Evolutionary conservation across 2,329 filamentous ascomycete genomes (phyloP).

Genomic region (Botrytis cinerea): DNA sequence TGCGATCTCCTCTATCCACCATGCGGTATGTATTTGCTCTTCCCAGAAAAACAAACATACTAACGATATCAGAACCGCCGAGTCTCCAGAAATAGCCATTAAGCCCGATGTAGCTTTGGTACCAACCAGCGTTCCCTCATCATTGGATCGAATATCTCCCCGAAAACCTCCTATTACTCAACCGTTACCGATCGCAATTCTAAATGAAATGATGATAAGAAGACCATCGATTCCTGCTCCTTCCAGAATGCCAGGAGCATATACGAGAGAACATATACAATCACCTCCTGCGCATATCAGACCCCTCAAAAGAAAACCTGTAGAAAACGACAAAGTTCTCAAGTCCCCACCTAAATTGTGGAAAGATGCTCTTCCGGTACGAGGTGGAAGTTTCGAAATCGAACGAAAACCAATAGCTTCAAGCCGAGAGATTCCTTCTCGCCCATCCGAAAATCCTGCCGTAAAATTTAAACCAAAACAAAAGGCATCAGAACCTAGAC

Average conservation of each 20-base stretch:
- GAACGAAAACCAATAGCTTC: neutral
- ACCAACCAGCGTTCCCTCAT: constrained; percentile 32
- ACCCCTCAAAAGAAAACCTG: constrained; percentile 26
- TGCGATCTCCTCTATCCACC: constrained; percentile 35
- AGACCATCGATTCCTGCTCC: constrained; percentile 25
- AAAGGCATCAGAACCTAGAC: neutral
- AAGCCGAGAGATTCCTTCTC: neutral
- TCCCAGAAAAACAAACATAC: neutral
- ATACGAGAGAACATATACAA: neutral
- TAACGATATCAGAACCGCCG: constrained; percentile 32
- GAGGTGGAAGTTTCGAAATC: constrained; percentile 5
- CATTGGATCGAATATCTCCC: constrained; percentile 32
- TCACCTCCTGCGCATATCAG: neutral
- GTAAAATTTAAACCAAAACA: neutral
- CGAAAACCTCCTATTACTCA: constrained; percentile 31
- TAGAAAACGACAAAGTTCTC: neutral
- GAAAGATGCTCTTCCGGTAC: constrained; percentile 6
- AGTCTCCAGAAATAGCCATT: constrained; percentile 34
- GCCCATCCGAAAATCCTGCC: neutral
- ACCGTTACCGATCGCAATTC: constrained; percentile 30
- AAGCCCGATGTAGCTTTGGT: constrained; percentile 33
- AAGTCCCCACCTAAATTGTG: neutral
- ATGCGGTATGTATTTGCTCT: constrained; percentile 30
- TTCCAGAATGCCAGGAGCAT: neutral
- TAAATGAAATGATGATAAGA: constrained; percentile 27